These are phyloP conservation scores for Miscanthus lutarioriparius DNA, from an alignment of 176 grass and related monocot genomes.

Conservation along the genomic window DNA sequence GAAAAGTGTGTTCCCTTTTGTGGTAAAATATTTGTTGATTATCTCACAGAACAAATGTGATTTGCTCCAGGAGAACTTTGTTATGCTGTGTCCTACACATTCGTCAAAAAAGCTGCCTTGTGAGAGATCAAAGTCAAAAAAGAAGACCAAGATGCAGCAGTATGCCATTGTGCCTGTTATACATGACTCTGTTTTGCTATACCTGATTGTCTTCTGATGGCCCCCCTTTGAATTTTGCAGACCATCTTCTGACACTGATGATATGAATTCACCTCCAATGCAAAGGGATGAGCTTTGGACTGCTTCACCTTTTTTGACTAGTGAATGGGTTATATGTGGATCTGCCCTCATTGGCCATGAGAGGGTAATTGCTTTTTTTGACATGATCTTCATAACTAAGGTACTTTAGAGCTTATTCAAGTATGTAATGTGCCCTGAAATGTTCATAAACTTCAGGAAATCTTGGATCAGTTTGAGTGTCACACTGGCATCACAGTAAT, in stretches of 20 bases:
- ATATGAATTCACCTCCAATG: conserved; percentile 46
- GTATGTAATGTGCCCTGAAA: conserved; percentile 10
- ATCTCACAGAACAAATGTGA: conserved; percentile 3
- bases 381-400: background rate
- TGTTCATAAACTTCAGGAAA: conserved; percentile 49
- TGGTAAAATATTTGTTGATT: background rate
- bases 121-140: conserved; percentile 65
- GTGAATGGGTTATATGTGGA: conserved; percentile 84
- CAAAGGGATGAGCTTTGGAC: conserved; percentile 53
- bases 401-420: background rate
- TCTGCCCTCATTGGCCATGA: conserved; percentile 64
- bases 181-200: conserved; percentile 17
- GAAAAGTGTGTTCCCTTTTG: conserved; percentile 3
- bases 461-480: conserved; percentile 63
- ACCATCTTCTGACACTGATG: conserved; percentile 50
- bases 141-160: conserved; percentile 43
- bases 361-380: conserved; percentile 54
- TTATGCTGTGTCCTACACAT: conserved; percentile 87
- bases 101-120: conserved; percentile 80
- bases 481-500: conserved; percentile 56
- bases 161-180: conserved; percentile 35
- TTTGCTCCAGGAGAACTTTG: conserved; percentile 68
- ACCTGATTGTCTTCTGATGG: conserved; percentile 14
- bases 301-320: conserved; percentile 43
- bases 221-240: conserved; percentile 22